A percentile compares a stretch with the other conserved stretches of the same genome.
Evolutionary conservation across 768 basidiomycete species (phyloP).

Genomic region (Tylopilus cervinicoccineus): DNA sequence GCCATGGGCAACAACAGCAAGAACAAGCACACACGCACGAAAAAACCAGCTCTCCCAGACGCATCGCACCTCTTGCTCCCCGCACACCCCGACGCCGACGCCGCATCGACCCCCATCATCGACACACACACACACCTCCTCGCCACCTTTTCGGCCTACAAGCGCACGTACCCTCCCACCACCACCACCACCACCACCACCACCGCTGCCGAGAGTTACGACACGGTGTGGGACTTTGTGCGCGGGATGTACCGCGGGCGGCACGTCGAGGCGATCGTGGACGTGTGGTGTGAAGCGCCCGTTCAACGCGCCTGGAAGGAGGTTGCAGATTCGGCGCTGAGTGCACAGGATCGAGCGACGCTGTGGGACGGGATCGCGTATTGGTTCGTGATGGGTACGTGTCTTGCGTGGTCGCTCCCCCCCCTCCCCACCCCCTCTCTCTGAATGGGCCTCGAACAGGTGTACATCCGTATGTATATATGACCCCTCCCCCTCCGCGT

Average conservation of each 20-base stretch:
- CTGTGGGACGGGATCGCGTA: constrained; percentile 72
- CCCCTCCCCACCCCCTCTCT: too few species aligned
- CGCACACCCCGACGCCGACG: constrained; percentile 14
- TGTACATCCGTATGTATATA: constrained; percentile 60
- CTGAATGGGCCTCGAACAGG: too few species aligned
- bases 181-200: too few species aligned
- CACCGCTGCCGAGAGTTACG: constrained; percentile 45
- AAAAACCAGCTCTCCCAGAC: constrained; percentile 22
- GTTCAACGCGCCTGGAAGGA: constrained; percentile 60
- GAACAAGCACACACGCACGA: too few species aligned
- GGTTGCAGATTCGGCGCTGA: constrained; percentile 67
- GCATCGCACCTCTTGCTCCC: constrained; percentile 37
- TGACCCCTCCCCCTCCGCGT: neutral
- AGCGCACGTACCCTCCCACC: constrained; percentile 60
- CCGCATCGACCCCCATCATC: constrained; percentile 43
- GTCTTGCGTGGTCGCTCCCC: too few species aligned
- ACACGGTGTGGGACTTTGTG: constrained; percentile 66
- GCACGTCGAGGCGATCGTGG: constrained; percentile 65
- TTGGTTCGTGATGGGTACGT: constrained; percentile 77
- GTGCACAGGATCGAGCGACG: constrained; percentile 39
- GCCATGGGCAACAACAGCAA: constrained; percentile 42
- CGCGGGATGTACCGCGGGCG: constrained; percentile 54
- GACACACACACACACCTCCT: constrained; percentile 88
- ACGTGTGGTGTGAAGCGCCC: constrained; percentile 88
- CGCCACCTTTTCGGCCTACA: constrained; percentile 65